Base-by-base conservation (phyloP, 306 rosid species). In the Pachyrhizus erosus region DNA sequence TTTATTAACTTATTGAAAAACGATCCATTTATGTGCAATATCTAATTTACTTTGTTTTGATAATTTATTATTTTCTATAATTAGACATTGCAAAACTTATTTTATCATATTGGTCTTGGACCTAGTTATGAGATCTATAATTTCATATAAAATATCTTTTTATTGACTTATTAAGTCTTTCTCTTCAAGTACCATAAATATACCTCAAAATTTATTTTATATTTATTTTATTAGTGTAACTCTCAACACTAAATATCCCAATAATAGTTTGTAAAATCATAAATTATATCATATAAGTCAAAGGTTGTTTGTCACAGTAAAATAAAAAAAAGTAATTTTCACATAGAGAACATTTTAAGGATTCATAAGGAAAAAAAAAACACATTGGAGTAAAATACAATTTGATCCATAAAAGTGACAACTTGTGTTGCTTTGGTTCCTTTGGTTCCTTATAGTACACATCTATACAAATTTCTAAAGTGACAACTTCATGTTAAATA, bases 201-300 rank as follows among this genome's bases (percentile, higher is more conserved):
- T n/a, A n/a, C n/a, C n/a, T n/a, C n/a, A n/a, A n/a, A n/a, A n/a
- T n/a, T n/a, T n/a, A n/a, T n/a, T n/a, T n/a, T n/a, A n/a, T n/a
- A n/a, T n/a, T n/a, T n/a, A n/a, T 77, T 80, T 87, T 91, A 66
- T 89, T 91, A 23, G 80, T 75, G 86, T 84, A 91, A 37, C 91
- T 88, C 80, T 83, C 93, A 66, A 92, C 93, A 1, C 98, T 97
- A 84, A 94, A 92, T 21, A 90, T 90, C 45, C 98, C 98, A 77
- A 92, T 97, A 33, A 97, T 97, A 57, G 98, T 94, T 91, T 94
- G 97, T 84, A 82, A 49, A 83, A 70, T 33, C 80, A 65, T 24
- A 73, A 23, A 45, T 78, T 70, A 68, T 49, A 78, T 21, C n/a
- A 68, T 20, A 58, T 13, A 57, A 75, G 68, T 79, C 45, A 68